Conservation (phyloP, 139 green algal species). For the Chlorella sorokiniana region DNA sequence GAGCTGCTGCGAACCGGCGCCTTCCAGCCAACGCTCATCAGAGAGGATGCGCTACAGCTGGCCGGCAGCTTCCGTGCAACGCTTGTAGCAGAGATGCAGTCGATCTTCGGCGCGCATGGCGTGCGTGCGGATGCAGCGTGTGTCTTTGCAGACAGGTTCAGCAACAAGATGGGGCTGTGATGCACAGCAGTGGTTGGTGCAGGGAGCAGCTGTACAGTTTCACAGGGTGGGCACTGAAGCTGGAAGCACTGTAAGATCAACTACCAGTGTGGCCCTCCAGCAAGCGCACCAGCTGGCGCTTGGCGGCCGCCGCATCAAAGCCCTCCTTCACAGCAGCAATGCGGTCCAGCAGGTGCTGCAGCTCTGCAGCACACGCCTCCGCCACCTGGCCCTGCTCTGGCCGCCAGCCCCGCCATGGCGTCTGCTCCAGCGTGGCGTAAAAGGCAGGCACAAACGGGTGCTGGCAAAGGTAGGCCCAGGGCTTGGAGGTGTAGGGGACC, state of each 20-base stretch:
- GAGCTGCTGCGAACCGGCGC: not conserved
- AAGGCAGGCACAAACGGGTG: not conserved
- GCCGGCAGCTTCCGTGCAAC: not conserved
- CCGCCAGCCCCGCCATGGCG: slow-evolving; percentile 17
- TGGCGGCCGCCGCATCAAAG: not conserved
- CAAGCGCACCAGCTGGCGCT: not conserved
- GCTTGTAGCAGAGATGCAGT: not conserved
- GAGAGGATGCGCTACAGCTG: not conserved
- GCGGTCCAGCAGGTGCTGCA: not conserved
- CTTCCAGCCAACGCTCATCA: not conserved
- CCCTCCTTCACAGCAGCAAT: not conserved
- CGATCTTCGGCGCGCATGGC: not conserved
- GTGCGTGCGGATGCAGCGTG: not conserved
- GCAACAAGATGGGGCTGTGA: not conserved
- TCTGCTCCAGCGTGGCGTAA: slow-evolving; percentile 7
- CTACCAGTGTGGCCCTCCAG: too few relatives aligned
- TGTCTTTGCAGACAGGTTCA: not conserved
- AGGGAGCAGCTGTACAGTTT: too few relatives aligned
- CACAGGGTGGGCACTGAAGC: too few relatives aligned
- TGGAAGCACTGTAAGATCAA: too few relatives aligned
- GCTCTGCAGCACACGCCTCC: not conserved
- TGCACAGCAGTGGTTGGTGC: too few relatives aligned
- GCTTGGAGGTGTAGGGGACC: slow-evolving; percentile 27
- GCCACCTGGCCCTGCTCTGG: not conserved
- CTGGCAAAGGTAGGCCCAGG: slow-evolving; percentile 28